phyloP scores from a whole-genome alignment of 1,284 basidiomycete species.

The Pseudozyma sp. region DNA sequence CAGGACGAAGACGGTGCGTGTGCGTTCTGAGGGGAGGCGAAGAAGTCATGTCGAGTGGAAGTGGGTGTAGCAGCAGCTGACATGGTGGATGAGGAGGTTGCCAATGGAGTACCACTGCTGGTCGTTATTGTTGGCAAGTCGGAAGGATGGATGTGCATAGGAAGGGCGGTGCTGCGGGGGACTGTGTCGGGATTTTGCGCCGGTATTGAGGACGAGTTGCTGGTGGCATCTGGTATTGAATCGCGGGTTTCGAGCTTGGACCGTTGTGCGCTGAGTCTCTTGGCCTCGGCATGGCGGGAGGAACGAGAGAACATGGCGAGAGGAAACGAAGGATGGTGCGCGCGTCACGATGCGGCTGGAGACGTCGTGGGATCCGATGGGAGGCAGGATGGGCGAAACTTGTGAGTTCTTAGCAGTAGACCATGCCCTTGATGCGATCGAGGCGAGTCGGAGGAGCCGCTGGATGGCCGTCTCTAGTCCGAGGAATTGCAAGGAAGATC shows the following conservation, averaged over 20 bases:
- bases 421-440: no score
- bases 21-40: not conserved
- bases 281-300: conserved; percentile 19
- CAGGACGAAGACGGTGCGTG: conserved; percentile 5
- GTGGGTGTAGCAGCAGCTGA: not conserved
- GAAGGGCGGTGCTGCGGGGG: conserved; percentile 3
- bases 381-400: no score
- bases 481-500: no score
- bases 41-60: conserved; percentile 1
- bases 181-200: not conserved
- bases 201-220: not conserved
- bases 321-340: not conserved
- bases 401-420: no score
- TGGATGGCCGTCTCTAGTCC: no score
- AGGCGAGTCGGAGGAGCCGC: no score
- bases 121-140: conserved; percentile 36
- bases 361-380: no score
- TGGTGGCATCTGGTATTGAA: conserved; percentile 1
- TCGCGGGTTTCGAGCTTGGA: conserved; percentile 2
- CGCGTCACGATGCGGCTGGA: not conserved
- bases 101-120: conserved; percentile 25
- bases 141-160: conserved; percentile 14
- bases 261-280: conserved; percentile 21
- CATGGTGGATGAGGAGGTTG: conserved; percentile 13
- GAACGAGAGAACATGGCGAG: conserved; percentile 32